A percentile compares a stretch with the other conserved stretches of the same genome.
Conservation (phyloP, 768 basidiomycete species). For the Calocera cornea region DNA sequence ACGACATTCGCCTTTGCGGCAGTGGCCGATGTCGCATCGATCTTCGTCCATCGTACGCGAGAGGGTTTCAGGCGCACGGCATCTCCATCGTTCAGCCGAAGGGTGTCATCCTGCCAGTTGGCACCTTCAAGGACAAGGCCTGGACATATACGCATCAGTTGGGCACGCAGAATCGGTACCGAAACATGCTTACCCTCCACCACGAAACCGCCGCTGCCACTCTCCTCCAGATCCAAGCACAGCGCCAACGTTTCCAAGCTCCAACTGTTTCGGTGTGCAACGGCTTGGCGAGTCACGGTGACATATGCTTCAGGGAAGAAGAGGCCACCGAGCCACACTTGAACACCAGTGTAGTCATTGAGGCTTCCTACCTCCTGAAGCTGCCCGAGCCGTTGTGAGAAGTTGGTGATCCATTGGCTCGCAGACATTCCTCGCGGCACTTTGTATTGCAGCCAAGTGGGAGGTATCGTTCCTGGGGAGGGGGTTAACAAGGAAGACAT, state of each 20-base stretch:
- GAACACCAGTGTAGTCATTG: constrained; percentile 50
- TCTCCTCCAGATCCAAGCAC: constrained; percentile 66
- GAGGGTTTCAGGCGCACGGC: constrained; percentile 65
- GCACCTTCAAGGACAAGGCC: constrained; percentile 84
- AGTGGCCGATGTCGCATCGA: constrained; percentile 30
- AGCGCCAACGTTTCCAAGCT: constrained; percentile 80
- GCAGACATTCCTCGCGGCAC: constrained; percentile 70
- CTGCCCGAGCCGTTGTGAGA: constrained; percentile 68
- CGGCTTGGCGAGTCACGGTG: constrained; percentile 90
- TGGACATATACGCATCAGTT: constrained; percentile 21
- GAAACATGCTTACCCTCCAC: constrained; percentile 56
- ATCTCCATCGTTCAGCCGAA: constrained; percentile 76
- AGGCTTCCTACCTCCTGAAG: constrained; percentile 55
- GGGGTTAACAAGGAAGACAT: constrained; percentile 12
- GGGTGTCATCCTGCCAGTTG: constrained; percentile 49
- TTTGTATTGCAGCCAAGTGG: constrained; percentile 83
- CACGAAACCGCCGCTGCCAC: constrained; percentile 67
- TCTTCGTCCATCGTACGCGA: constrained; percentile 76
- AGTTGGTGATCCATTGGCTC: constrained; percentile 72
- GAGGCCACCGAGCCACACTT: constrained; percentile 85
- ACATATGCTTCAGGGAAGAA: constrained; percentile 97
- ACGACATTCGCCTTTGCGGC: constrained; percentile 30
- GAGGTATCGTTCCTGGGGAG: constrained; percentile 64
- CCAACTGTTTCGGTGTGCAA: constrained; percentile 84
- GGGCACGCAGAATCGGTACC: not conserved